Conservation (phyloP, 2,329 filamentous ascomycete species). For the Mycosphaerella sp. region DNA sequence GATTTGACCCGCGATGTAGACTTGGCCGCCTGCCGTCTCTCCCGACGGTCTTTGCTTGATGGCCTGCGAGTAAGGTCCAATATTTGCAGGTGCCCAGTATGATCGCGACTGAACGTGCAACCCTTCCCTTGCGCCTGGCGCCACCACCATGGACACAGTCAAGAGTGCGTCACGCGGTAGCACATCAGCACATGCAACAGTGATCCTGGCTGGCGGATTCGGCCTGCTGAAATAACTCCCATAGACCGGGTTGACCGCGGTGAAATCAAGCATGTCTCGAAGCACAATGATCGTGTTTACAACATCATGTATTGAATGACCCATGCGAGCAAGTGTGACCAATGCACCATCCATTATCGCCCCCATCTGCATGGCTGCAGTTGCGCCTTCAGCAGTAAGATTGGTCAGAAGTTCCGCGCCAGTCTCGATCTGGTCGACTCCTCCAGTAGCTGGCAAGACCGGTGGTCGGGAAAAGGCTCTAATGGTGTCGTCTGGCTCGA, state of each 20-base stretch:
- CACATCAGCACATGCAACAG: constrained; percentile 65
- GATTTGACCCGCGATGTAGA: constrained; percentile 84
- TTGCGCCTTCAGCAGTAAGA: constrained; percentile 32
- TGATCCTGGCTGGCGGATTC: constrained; percentile 80
- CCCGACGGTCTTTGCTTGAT: constrained; percentile 48
- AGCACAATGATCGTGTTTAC: constrained; percentile 59
- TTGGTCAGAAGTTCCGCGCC: constrained; percentile 19
- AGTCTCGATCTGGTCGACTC: no score
- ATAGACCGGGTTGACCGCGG: constrained; percentile 67
- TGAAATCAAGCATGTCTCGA: constrained; percentile 73
- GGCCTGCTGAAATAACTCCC: constrained; percentile 65
- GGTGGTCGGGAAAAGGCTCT: neutral
- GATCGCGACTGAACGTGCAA: constrained; percentile 89
- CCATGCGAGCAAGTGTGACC: neutral
- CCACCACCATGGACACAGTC: constrained; percentile 50
- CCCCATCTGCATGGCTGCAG: constrained; percentile 37
- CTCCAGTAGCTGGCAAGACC: neutral
- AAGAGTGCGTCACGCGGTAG: constrained; percentile 57
- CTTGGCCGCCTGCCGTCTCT: constrained; percentile 27
- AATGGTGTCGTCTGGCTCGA: neutral
- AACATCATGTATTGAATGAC: constrained; percentile 28
- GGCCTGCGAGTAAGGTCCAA: constrained; percentile 93
- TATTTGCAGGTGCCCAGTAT: constrained; percentile 98
- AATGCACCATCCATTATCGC: constrained; percentile 36
- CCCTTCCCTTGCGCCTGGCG: constrained; percentile 36